Evolutionary conservation across 148 eudicot genomes (phyloP).

Genomic region (Rheum nobile): DNA sequence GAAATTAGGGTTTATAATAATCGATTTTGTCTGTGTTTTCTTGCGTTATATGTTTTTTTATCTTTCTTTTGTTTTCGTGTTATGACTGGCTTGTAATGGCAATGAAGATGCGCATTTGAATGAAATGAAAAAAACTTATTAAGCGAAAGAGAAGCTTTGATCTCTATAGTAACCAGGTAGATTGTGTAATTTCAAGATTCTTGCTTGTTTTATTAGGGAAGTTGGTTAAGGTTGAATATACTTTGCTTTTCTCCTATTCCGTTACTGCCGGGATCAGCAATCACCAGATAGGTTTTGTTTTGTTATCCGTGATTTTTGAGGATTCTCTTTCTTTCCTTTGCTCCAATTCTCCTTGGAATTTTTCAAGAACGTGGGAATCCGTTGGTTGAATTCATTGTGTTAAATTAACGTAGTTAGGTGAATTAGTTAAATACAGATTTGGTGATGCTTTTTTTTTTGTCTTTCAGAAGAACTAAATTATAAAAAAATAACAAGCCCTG

Average conservation of each 20-base stretch:
- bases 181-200: not conserved
- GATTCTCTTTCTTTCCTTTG: not conserved
- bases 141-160: not conserved
- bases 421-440: not conserved
- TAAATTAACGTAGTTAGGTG: not conserved
- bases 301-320: not conserved
- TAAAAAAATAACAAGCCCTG: not conserved
- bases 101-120: not conserved
- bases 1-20: not conserved
- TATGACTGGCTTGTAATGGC: not conserved
- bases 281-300: not conserved
- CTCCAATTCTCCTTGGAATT: not conserved
- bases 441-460: not conserved
- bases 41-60: not conserved
- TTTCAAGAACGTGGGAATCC: not conserved
- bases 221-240: not conserved
- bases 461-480: not conserved
- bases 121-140: too few species aligned
- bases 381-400: not conserved
- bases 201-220: not conserved
- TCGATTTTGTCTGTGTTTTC: not conserved
- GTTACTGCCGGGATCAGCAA: too few species aligned
- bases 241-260: not conserved
- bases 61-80: not conserved
- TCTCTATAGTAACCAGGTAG: not conserved